Conservation (phyloP, 176 grass and related monocot species). For the Pontederia crassipes region DNA sequence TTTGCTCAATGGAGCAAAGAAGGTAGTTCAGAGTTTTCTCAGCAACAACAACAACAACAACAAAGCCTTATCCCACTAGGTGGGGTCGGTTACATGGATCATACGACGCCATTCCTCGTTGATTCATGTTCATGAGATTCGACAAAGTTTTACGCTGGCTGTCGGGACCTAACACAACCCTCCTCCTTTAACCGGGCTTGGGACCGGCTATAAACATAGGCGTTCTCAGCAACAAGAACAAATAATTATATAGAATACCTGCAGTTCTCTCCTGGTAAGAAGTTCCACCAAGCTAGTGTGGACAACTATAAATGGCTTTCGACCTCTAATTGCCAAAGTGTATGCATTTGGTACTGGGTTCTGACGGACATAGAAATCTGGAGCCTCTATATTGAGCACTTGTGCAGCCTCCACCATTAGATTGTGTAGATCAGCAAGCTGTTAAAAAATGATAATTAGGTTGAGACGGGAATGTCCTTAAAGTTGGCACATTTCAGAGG, state of each 20-base stretch:
- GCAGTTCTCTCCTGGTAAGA: constrained; percentile 75
- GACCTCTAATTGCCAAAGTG: constrained; percentile 79
- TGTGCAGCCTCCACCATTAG: constrained; percentile 51
- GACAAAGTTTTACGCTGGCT: no score
- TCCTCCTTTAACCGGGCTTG: no score
- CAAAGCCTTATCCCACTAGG: no score
- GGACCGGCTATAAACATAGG: no score
- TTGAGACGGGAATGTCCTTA: neutral
- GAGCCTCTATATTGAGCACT: constrained; percentile 66
- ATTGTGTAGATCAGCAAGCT: constrained; percentile 66
- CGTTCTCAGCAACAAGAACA: no score
- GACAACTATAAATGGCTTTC: constrained; percentile 85
- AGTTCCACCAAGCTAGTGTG: constrained; percentile 92
- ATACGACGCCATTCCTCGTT: no score
- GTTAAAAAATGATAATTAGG: constrained; percentile 8
- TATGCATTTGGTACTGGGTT: constrained; percentile 88
- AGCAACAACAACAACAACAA: no score
- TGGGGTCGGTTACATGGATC: no score
- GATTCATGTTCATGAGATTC: no score
- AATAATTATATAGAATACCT: constrained; percentile 22
- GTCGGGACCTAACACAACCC: no score
- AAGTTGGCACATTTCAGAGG: neutral
- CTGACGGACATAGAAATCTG: constrained; percentile 81
- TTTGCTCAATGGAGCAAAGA: no score
- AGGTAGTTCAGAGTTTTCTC: no score